Conservation (phyloP, 2,329 filamentous ascomycete genomes). For the Phyllosticta ampelicida region DNA sequence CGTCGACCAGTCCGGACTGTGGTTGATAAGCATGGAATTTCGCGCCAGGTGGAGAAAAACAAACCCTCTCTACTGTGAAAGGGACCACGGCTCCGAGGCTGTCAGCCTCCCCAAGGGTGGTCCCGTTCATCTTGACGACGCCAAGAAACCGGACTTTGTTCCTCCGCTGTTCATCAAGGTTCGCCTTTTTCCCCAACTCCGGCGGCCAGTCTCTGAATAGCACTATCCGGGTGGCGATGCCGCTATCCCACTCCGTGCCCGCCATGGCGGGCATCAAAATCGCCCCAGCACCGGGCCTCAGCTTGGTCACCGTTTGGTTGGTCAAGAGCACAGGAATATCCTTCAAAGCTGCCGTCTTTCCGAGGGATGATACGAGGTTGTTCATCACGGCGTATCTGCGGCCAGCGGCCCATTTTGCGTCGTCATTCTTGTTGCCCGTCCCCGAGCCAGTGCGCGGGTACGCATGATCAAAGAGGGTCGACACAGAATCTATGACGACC, state of each 20-base stretch:
- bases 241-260: constrained; percentile 68
- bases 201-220: constrained; percentile 61
- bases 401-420: constrained; percentile 37
- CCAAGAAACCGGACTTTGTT: constrained; percentile 31
- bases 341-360: constrained; percentile 62
- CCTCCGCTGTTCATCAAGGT: constrained; percentile 20
- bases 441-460: constrained; percentile 50
- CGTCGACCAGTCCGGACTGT: constrained; percentile 24
- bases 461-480: constrained; percentile 63
- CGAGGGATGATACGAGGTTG: constrained; percentile 48
- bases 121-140: constrained; percentile 34
- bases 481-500: constrained; percentile 68
- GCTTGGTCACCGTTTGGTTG: constrained; percentile 73
- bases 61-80: constrained; percentile 32
- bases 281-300: constrained; percentile 56
- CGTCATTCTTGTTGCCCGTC: constrained; percentile 33
- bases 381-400: constrained; percentile 53
- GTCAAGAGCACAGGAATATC: constrained; percentile 65
- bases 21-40: constrained; percentile 15
- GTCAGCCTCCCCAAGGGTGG: constrained; percentile 28
- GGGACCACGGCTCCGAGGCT: constrained; percentile 41
- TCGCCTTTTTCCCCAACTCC: constrained; percentile 20
- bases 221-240: constrained; percentile 60
- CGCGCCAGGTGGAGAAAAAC: constrained; percentile 18
- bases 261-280: constrained; percentile 66